Conservation (phyloP, 2,329 filamentous ascomycete species). For the Dactylellina haptotyla region DNA sequence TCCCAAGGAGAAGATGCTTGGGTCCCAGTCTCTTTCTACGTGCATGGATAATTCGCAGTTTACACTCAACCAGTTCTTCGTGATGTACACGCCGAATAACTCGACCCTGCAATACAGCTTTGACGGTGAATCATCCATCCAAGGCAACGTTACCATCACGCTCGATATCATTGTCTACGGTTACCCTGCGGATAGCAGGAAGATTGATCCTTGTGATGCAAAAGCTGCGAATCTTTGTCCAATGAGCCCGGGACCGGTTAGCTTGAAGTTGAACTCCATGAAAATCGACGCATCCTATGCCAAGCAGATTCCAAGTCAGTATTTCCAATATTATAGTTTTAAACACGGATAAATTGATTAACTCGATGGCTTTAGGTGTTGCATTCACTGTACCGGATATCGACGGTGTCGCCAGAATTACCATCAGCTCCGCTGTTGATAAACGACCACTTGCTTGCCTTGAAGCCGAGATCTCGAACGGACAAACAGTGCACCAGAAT, state of each 20-base stretch:
- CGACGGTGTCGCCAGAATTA: constrained; percentile 82
- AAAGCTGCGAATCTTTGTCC: constrained; percentile 81
- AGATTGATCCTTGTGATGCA: constrained; percentile 77
- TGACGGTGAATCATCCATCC: constrained; percentile 81
- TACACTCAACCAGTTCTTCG: constrained; percentile 86
- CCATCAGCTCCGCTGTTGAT: constrained; percentile 76
- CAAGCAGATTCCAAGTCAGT: constrained; percentile 72
- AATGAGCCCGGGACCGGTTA: constrained; percentile 84
- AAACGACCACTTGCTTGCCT: constrained; percentile 76
- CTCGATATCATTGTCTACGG: constrained; percentile 83
- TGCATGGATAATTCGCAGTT: constrained; percentile 87
- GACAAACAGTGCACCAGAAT: constrained; percentile 86
- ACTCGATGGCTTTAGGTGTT: constrained; percentile 66
- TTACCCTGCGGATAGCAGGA: constrained; percentile 73
- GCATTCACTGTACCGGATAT: constrained; percentile 90
- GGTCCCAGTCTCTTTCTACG: constrained; percentile 82
- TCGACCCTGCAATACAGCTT: constrained; percentile 77
- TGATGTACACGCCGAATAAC: constrained; percentile 80
- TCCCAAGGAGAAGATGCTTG: constrained; percentile 74
- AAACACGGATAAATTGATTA: not conserved
- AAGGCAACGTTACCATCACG: constrained; percentile 82
- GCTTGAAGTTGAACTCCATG: constrained; percentile 75
- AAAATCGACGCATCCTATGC: constrained; percentile 68
- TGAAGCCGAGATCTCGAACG: constrained; percentile 86
- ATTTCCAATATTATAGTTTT: not conserved